phyloP scores from a whole-genome alignment of 108 stramenopile genomes.

The Nannochloropsis oceanica region DNA sequence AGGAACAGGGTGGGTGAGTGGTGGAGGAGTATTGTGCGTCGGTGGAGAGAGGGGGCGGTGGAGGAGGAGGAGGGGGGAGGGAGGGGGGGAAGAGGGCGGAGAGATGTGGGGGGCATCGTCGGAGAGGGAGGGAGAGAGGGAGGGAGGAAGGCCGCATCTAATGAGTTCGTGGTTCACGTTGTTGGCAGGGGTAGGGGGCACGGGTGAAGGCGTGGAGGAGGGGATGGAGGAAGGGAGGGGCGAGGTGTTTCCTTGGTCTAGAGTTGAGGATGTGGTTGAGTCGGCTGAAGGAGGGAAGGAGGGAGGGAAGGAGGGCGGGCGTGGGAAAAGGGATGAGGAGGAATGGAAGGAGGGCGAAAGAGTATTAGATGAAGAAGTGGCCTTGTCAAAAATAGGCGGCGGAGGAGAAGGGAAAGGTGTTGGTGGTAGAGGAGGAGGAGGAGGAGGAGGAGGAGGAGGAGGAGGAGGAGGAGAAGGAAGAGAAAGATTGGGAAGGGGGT shows the following conservation, averaged over 20 bases:
- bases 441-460: neutral
- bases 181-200: too few species aligned
- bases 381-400: neutral
- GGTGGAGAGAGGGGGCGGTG: neutral
- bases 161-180: neutral
- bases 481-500: neutral
- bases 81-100: neutral
- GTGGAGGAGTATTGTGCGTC: neutral
- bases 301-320: neutral
- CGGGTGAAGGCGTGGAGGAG: too few species aligned
- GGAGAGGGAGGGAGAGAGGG: neutral
- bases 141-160: neutral
- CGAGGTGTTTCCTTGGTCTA: too few species aligned
- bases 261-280: too few species aligned
- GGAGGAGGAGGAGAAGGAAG: neutral
- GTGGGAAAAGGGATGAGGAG: neutral
- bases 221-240: too few species aligned
- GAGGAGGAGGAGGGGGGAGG: neutral
- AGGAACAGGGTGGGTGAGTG: neutral
- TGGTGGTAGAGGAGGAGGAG: neutral
- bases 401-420: neutral
- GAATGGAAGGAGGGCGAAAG: neutral
- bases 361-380: neutral
- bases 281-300: too few species aligned
- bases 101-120: neutral